Evolutionary conservation across 371 early-diverging fungal genomes (phyloP), one percentile per base, ranked within the genome.

Genomic region (Coemansia sp.): DNA sequence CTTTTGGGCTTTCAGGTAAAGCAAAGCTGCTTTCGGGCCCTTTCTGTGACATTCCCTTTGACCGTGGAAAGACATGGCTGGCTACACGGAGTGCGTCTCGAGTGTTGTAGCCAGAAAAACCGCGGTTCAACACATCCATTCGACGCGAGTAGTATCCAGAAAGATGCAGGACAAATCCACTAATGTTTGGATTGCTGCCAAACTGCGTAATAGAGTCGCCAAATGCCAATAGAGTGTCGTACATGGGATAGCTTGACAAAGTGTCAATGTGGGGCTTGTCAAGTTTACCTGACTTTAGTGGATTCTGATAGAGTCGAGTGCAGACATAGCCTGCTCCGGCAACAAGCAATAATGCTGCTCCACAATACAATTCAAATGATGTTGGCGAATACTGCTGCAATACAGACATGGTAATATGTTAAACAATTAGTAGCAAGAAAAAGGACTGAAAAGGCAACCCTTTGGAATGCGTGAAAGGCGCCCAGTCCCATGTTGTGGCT

Each of bases 191-290:
- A 70, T 89, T 83, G 64, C 83, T 86, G 20, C 87, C 83, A 54
- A 79, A 80, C 88, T 90, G 91, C 25, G 91, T 91, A 48, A 91
- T 83, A 44, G 91, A 90, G 72, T 92, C 92, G 65, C 91, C 87
- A 67, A 86, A 80, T 33, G 84, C 79, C n/a, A 89, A 44, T 37
- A 86, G 23, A 0, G 68, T 59, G 48, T 74, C 75, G 23, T 75
- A 75, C 59, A 71, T 61, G n/a, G 70, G 65, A 25, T 65, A 65
- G 20, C 18, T 33, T 30, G 33, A 6, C 37, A 33, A 11, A 5
- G 18, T n/a, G 18, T 50, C 20, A 20, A 18, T 9, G 9, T 20
- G 20, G 3, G 50, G 50, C n/a, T n/a, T 20, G 5, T 9, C 18
- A 3, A 12, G 33, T 18, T 30, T 56, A 9, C 37, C 37, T 11